Percentiles rank a stretch among this genome's conserved stretches.
Evolutionary conservation across 306 rosid genomes (phyloP).

Genomic region (Carpinus fangiana): DNA sequence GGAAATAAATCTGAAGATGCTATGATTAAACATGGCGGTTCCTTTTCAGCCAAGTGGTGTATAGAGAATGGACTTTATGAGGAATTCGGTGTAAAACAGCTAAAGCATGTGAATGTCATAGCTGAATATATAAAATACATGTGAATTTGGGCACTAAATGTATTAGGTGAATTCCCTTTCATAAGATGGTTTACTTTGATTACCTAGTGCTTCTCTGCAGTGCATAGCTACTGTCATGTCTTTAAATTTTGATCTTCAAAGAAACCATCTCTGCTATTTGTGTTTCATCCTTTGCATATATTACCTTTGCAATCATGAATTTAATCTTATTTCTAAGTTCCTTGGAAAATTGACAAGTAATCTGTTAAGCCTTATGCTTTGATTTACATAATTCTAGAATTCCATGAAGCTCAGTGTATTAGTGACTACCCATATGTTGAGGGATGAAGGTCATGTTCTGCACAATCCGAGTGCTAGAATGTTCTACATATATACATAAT

Average conservation of each 20-base stretch:
- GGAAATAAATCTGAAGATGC: neutral
- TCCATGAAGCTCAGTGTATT: neutral
- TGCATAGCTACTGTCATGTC: neutral
- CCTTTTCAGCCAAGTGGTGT: neutral
- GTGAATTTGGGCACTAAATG: conserved; percentile 11
- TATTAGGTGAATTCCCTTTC: neutral
- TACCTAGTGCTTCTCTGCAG: neutral
- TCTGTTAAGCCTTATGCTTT: neutral
- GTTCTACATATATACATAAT: conserved; percentile 4
- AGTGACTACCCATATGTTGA: neutral
- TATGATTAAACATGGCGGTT: neutral
- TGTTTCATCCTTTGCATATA: neutral
- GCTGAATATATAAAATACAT: neutral
- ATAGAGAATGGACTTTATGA: neutral
- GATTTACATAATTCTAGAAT: neutral
- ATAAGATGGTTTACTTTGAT: neutral
- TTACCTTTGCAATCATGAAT: neutral
- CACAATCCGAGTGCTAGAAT: conserved; percentile 8
- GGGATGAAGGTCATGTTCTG: neutral
- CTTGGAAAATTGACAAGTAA: neutral
- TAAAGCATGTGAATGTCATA: neutral
- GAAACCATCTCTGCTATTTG: neutral
- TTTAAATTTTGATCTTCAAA: neutral
- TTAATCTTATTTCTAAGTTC: neutral
- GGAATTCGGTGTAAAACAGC: neutral